phyloP scores from a whole-genome alignment of 257 asterid genomes.

The Solanum rostratum region DNA sequence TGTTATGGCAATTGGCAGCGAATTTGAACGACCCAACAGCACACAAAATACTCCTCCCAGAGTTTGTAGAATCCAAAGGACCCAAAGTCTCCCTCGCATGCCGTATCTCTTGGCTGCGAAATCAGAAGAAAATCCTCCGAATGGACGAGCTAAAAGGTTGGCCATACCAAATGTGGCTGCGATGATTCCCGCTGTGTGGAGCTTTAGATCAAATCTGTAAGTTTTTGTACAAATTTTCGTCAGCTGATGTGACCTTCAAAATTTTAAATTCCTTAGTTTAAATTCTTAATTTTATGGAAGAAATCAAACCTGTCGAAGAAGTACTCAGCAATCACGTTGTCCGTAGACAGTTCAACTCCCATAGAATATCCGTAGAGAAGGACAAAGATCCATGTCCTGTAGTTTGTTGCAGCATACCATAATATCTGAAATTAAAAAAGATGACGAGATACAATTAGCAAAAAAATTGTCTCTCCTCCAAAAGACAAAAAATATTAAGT shows the following conservation, averaged over 20 bases:
- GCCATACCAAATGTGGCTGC: constrained; percentile 64
- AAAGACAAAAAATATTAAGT: not conserved
- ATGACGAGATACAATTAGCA: not conserved
- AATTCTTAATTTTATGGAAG: too few relatives aligned
- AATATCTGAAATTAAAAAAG: constrained; percentile 17
- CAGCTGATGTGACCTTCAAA: too few relatives aligned
- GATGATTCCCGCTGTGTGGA: constrained; percentile 38
- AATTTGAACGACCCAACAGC: constrained; percentile 28
- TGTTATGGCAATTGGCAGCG: constrained; percentile 26
- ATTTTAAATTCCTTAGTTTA: too few relatives aligned
- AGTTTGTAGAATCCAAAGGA: constrained; percentile 42
- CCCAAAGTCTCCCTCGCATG: constrained; percentile 66
- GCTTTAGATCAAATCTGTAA: constrained; percentile 40
- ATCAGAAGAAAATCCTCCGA: constrained; percentile 50
- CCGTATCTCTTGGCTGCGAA: constrained; percentile 32
- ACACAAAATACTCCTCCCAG: constrained; percentile 49
- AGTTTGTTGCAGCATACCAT: constrained; percentile 48
- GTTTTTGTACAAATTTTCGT: too few relatives aligned
- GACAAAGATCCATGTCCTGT: constrained; percentile 62
- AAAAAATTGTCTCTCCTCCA: not conserved
- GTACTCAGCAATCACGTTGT: constrained; percentile 53
- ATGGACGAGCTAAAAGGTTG: constrained; percentile 39
- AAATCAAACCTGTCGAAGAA: constrained; percentile 36
- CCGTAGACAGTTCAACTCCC: constrained; percentile 57
- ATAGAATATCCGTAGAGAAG: constrained; percentile 57